Evolutionary conservation across 2,329 filamentous ascomycete genomes (phyloP).

Genomic region (Fusarium sp.): DNA sequence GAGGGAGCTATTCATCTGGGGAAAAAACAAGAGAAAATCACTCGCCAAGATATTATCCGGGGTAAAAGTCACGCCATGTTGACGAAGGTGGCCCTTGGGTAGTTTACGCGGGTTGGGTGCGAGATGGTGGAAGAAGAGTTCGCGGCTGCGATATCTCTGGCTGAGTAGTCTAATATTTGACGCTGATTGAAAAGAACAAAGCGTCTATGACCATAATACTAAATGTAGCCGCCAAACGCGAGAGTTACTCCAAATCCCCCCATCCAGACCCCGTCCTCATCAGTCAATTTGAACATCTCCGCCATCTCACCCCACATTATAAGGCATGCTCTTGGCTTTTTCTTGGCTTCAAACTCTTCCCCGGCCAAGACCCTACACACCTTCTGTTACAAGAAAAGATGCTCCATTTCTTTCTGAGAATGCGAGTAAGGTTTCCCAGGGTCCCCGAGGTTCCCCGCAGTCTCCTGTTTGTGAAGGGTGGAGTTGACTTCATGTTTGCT

Average conservation of each 20-base stretch:
- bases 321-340: conserved; percentile 25
- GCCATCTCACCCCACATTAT: conserved; percentile 9
- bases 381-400: conserved; percentile 27
- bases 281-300: neutral
- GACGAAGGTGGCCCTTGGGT: neutral
- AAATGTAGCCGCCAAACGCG: neutral
- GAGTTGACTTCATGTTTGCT: conserved; percentile 1
- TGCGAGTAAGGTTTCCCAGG: conserved; percentile 1
- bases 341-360: conserved; percentile 1
- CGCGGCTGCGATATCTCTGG: no score
- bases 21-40: conserved; percentile 5
- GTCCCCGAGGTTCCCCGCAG: conserved; percentile 29
- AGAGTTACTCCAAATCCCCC: neutral
- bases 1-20: neutral
- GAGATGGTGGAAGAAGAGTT: no score
- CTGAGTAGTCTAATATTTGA: neutral
- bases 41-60: conserved; percentile 12
- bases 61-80: neutral
- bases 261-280: neutral
- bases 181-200: no score
- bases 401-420: neutral
- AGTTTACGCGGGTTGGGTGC: no score
- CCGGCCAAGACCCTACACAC: conserved; percentile 32
- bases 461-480: conserved; percentile 18
- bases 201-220: neutral